Base-by-base conservation (phyloP, 139 green algal genomes). In the Marvania coccoides region DNA sequence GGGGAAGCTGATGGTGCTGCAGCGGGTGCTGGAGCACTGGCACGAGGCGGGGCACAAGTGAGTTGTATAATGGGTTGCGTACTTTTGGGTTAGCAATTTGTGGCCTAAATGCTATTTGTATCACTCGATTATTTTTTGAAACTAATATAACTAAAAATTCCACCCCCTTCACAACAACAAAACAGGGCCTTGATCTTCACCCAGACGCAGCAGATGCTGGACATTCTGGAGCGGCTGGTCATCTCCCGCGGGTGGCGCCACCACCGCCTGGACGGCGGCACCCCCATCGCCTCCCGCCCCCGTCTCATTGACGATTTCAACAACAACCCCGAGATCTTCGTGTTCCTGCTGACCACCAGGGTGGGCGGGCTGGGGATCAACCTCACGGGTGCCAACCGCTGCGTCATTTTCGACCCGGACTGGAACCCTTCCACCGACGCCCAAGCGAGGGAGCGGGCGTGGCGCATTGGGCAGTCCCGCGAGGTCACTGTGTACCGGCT, bases 181-280 rank as follows among this genome's bases (percentile, higher is more conserved):
- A 8, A 15, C 70, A 76, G 59, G 26, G 80, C 79, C 15, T 81
- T 95, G 58, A 35, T 95, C 14, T 95, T 94, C 78, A 83, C 74
- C 1, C 91, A 97, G 89, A 97, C 91, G 36, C 90, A 96, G 81
- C 89, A 97, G 81, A 98, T 98, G 94, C 82, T 99, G 61, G 94
- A 99, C 80, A 98, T 99, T 54, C 1, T 98, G 39, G 91, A 99
- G 81, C 77, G 70, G 51, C 58, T 76, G 13, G 80, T 87, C 33
- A 24, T 34, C 23, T 14, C 24, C 15, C 19, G 53, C 34, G 8
- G 38, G 47, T 31, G 76, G 79, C 33, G 84, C 83, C 48, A 64
- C 77, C 82, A 91, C 57, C 77, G 93, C 63, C 97, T 99, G 94
- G 94, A 99, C 61, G 94, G 94, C 47, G 70, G 24, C 59, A 98